These are phyloP conservation scores for Fusarium burgessii DNA, from an alignment of 2,329 filamentous ascomycete genomes.

Conservation along the genomic window DNA sequence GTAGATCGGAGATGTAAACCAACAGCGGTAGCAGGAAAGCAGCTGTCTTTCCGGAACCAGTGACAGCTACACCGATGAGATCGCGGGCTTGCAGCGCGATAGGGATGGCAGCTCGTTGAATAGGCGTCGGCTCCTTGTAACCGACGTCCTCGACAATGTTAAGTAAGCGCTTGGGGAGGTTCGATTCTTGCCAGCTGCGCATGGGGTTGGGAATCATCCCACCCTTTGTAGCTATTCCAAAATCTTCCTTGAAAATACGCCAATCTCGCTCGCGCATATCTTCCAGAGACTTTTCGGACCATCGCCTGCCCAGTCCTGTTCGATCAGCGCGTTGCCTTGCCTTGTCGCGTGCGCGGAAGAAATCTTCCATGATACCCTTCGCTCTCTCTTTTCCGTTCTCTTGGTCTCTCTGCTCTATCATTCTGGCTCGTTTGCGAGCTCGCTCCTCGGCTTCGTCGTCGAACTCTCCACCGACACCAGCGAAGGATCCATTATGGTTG, in stretches of 20 bases:
- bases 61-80: conserved; percentile 97
- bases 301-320: conserved; percentile 88
- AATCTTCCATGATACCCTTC: conserved; percentile 83
- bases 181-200: conserved; percentile 91
- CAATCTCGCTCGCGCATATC: conserved; percentile 98
- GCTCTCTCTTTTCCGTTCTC: conserved; percentile 83
- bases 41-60: conserved; percentile 98
- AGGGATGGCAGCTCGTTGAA: conserved; percentile 94
- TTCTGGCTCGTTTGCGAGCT: conserved; percentile 70
- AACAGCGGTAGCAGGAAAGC: conserved; percentile 92
- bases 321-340: conserved; percentile 78
- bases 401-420: conserved; percentile 78
- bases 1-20: conserved; percentile 93
- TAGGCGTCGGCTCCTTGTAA: conserved; percentile 90
- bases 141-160: conserved; percentile 87
- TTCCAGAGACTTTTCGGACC: conserved; percentile 91
- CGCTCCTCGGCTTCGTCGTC: conserved; percentile 68
- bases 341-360: conserved; percentile 71
- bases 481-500: conserved; percentile 55
- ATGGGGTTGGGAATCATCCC: conserved; percentile 94
- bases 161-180: conserved; percentile 80
- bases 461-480: conserved; percentile 63
- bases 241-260: conserved; percentile 99
- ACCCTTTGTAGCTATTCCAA: conserved; percentile 95
- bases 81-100: conserved; percentile 93